Percentiles rank a stretch among this genome's conserved stretches.
Conservation (phyloP, 208 protist genomes). For the Trypanosomatidae sp. region DNA sequence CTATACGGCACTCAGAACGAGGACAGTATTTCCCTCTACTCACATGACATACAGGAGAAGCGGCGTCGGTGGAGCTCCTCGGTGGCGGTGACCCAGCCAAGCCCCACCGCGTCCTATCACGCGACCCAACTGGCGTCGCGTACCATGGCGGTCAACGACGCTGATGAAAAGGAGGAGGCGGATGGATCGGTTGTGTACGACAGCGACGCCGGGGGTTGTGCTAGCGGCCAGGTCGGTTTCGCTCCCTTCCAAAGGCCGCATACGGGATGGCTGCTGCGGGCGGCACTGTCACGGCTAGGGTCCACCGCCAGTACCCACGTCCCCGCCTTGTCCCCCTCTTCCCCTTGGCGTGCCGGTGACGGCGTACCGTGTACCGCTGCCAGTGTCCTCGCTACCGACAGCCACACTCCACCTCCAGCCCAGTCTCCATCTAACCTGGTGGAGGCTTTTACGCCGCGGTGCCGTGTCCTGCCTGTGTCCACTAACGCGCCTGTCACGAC, state of each 20-base stretch:
- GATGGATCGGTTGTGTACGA: neutral
- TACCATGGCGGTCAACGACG: neutral
- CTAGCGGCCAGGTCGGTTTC: neutral
- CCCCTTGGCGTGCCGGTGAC: neutral
- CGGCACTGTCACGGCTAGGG: neutral
- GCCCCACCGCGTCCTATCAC: neutral
- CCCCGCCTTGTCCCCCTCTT: neutral
- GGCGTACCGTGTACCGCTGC: neutral
- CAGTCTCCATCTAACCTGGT: neutral
- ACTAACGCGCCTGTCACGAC: neutral
- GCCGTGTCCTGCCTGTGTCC: neutral
- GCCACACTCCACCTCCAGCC: neutral
- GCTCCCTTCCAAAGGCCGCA: neutral
- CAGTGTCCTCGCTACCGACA: neutral
- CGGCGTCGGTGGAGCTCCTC: neutral
- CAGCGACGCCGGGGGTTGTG: neutral
- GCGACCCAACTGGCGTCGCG: neutral
- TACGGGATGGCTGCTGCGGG: neutral
- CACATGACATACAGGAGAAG: neutral
- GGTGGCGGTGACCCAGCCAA: neutral
- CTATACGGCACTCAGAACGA: slow-evolving; percentile 1
- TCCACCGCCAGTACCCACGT: neutral
- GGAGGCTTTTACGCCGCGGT: neutral
- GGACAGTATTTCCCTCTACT: neutral
- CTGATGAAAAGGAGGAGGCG: neutral